phyloP scores from a whole-genome alignment of 2,329 filamentous ascomycete genomes.

The Cladosporium phlei region DNA sequence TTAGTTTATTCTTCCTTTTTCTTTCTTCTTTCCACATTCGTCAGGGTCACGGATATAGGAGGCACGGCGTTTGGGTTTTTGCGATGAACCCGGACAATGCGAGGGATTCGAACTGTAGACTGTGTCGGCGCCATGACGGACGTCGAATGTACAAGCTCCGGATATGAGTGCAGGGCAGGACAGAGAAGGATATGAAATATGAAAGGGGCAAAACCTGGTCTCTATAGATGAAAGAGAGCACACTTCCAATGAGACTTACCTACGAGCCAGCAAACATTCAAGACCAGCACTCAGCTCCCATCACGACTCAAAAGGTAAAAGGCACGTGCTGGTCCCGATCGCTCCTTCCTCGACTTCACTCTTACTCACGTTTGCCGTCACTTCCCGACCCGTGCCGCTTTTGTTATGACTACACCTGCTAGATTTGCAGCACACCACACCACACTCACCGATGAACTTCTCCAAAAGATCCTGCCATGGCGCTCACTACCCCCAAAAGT shows the following conservation, averaged over 20 bases:
- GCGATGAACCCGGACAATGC: neutral
- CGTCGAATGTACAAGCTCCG: constrained; percentile 2
- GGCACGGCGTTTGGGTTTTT: constrained; percentile 1
- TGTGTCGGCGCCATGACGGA: neutral
- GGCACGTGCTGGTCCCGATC: neutral
- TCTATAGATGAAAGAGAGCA: no score
- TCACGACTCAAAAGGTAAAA: no score
- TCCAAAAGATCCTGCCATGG: neutral
- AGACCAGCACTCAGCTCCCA: no score
- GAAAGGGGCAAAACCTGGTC: no score
- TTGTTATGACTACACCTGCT: neutral
- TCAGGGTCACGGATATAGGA: neutral
- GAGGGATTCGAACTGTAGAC: neutral
- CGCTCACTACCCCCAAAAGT: neutral
- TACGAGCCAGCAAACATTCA: no score
- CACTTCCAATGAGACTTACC: no score
- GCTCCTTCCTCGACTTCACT: constrained; percentile 6
- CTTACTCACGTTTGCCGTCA: neutral
- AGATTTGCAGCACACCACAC: neutral
- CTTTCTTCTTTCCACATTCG: neutral
- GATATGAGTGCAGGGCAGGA: no score
- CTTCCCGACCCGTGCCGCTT: neutral
- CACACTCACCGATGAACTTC: neutral
- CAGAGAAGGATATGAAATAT: no score
- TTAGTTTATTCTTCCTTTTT: neutral